A percentile compares a stretch with the other conserved stretches of the same genome.
Conservation (phyloP, 192 early-diverging fungal genomes). For the Lobulomyces angularis region DNA sequence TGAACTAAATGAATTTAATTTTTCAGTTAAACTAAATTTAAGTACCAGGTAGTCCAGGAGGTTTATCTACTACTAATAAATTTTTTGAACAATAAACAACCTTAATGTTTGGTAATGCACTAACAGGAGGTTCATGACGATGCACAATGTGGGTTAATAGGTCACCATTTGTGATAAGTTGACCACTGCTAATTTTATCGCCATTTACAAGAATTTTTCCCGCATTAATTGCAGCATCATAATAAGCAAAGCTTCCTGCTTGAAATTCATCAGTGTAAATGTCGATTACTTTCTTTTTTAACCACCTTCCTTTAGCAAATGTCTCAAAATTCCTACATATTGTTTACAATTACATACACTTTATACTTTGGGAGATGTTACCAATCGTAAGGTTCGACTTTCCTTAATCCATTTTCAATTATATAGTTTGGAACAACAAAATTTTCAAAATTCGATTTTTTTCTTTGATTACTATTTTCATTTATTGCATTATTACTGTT, state of each 20-base stretch:
- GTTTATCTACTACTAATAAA: conserved; percentile 81
- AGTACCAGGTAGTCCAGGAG: conserved; percentile 48
- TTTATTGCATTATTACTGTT: too few species aligned
- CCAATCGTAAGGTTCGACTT: conserved; percentile 76
- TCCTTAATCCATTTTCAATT: conserved; percentile 51
- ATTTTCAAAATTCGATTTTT: too few species aligned
- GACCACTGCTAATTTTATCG: conserved; percentile 34
- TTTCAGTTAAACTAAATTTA: background rate
- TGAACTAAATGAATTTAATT: conserved; percentile 32
- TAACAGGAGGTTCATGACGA: conserved; percentile 90
- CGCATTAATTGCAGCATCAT: conserved; percentile 58
- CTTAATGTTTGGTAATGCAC: conserved; percentile 36
- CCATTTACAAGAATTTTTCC: conserved; percentile 79
- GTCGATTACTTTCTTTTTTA: conserved; percentile 58
- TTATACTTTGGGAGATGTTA: too few species aligned
- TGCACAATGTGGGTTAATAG: conserved; percentile 72
- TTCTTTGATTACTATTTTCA: too few species aligned
- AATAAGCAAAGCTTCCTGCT: conserved; percentile 17
- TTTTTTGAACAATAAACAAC: conserved; percentile 52
- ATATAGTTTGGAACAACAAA: too few species aligned
- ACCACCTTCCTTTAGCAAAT: conserved; percentile 85
- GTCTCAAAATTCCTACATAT: conserved; percentile 66
- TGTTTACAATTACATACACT: too few species aligned
- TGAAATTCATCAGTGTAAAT: conserved; percentile 81
- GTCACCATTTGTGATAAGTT: conserved; percentile 65